These are phyloP conservation scores for Aspergillus sp. DNA, from an alignment of 2,329 filamentous ascomycete genomes.

Conservation along the genomic window DNA sequence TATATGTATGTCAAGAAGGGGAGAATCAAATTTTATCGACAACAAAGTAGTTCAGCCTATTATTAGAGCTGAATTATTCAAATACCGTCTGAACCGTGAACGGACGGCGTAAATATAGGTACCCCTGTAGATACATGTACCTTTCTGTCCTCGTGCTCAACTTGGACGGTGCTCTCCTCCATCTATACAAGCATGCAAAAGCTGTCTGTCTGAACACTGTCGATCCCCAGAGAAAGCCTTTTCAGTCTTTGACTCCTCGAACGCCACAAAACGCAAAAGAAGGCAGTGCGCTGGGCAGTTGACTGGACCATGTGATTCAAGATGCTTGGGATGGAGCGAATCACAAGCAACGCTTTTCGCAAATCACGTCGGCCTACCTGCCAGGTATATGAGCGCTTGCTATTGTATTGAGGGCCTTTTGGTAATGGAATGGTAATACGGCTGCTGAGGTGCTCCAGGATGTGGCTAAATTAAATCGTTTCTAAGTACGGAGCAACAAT, in stretches of 20 bases:
- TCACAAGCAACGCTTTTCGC: neutral
- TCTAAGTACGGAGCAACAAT: conserved; percentile 24
- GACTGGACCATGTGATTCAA: conserved; percentile 10
- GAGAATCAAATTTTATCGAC: neutral
- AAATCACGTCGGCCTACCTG: conserved; percentile 9
- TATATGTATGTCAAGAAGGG: neutral
- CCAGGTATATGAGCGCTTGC: conserved; percentile 1
- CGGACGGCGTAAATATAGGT: neutral
- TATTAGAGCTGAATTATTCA: neutral
- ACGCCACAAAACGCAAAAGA: neutral
- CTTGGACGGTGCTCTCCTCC: neutral
- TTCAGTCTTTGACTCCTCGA: neutral
- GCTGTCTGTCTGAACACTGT: neutral
- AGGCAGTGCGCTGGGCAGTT: neutral
- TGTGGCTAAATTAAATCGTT: conserved; percentile 13
- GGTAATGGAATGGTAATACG: conserved; percentile 8
- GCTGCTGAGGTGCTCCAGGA: neutral
- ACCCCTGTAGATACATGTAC: neutral
- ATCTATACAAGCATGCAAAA: neutral
- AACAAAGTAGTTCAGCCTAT: neutral
- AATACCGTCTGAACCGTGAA: neutral
- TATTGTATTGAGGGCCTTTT: neutral
- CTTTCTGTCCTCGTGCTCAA: too few species aligned
- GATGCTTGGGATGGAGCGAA: conserved; percentile 3
- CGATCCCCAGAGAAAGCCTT: neutral